Evolutionary conservation across 192 early-diverging fungal genomes (phyloP).

Genomic region (Linnemannia zychae): DNA sequence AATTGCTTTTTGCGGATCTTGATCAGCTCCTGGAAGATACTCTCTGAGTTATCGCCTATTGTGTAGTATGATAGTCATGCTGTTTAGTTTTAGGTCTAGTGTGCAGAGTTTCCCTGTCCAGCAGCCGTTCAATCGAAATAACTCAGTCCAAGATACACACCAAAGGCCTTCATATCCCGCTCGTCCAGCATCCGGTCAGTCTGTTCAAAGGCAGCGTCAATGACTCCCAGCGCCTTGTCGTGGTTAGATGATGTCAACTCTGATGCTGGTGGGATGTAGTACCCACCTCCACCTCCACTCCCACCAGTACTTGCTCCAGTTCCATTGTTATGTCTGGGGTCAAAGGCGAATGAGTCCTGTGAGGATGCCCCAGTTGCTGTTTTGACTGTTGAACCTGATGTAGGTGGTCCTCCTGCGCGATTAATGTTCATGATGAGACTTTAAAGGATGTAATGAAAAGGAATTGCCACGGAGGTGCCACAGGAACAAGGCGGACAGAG

Average conservation of each 20-base stretch:
- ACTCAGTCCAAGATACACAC: not conserved
- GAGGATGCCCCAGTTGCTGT: constrained; percentile 8
- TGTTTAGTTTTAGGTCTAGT: not conserved
- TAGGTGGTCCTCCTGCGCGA: not conserved
- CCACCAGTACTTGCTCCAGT: not conserved
- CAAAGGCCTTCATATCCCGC: constrained; percentile 54
- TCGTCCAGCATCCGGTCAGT: constrained; percentile 44
- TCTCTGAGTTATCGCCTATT: constrained; percentile 52
- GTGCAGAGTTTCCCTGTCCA: too few species aligned
- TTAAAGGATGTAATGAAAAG: not conserved
- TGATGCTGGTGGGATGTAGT: constrained; percentile 52
- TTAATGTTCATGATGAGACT: constrained; percentile 20
- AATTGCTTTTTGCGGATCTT: constrained; percentile 53
- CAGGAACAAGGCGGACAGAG: too few species aligned
- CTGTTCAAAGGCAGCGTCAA: constrained; percentile 36
- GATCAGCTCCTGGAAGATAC: constrained; percentile 53
- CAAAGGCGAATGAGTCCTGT: constrained; percentile 23
- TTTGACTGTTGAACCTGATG: constrained; percentile 10
- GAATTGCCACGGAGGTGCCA: not conserved
- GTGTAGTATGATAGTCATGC: not conserved
- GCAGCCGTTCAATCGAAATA: too few species aligned
- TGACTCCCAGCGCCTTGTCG: constrained; percentile 45
- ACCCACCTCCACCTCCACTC: constrained; percentile 1
- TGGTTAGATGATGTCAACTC: constrained; percentile 49
- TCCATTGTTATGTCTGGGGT: constrained; percentile 11